Conservation (phyloP, 257 asterid genomes). For the Gynochthodes officinalis region DNA sequence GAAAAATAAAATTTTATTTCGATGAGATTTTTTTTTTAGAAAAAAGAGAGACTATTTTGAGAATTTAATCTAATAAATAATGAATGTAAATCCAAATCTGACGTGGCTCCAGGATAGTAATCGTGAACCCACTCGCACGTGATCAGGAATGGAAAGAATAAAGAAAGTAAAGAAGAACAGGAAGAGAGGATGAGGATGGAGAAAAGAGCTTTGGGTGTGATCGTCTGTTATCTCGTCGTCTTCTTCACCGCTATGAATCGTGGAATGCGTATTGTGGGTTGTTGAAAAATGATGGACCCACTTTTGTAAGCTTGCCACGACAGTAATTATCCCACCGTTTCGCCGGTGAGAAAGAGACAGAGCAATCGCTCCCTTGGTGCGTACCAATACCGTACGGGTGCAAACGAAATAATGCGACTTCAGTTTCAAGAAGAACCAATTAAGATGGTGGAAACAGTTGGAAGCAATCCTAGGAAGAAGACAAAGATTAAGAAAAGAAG, state of each 20-base stretch:
- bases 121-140: background rate
- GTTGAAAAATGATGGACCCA: background rate
- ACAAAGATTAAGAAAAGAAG: constrained; percentile 6
- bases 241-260: background rate
- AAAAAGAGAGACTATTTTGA: too few species aligned
- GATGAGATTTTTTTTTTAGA: too few species aligned
- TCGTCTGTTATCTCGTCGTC: background rate
- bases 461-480: background rate
- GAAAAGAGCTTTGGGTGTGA: background rate
- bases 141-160: background rate
- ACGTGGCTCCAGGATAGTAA: background rate
- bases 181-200: background rate
- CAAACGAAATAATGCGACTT: constrained; percentile 6
- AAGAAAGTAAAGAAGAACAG: too few species aligned
- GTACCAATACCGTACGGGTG: background rate
- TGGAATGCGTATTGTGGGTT: background rate
- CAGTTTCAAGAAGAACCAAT: background rate
- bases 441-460: background rate
- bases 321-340: background rate
- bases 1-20: too few species aligned
- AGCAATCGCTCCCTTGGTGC: background rate
- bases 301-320: background rate
- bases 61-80: too few species aligned
- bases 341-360: background rate
- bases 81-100: too few species aligned